These are phyloP conservation scores for Aureobasidium subglaciale DNA, from an alignment of 2,329 filamentous ascomycete species.

Conservation along the genomic window DNA sequence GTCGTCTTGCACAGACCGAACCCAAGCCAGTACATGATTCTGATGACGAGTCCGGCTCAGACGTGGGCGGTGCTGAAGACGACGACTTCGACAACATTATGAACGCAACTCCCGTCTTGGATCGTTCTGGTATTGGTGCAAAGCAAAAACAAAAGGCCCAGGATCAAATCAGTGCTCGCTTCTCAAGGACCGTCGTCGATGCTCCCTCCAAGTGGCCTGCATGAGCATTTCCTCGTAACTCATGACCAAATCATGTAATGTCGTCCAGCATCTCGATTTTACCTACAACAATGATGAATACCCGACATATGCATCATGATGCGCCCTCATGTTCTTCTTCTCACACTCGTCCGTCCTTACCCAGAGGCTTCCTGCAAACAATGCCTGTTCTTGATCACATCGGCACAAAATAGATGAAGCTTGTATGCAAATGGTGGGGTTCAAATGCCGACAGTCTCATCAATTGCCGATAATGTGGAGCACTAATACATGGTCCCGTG, in stretches of 20 bases:
- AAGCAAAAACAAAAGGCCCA: conserved; percentile 50
- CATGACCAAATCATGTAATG: neutral
- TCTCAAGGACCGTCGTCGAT: conserved; percentile 41
- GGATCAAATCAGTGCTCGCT: conserved; percentile 43
- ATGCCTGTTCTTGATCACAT: neutral
- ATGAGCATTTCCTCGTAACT: neutral
- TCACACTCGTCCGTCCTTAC: neutral
- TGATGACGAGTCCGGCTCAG: conserved; percentile 64
- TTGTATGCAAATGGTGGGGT: neutral
- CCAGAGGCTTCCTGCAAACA: neutral
- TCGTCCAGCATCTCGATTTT: neutral
- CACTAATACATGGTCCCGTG: neutral
- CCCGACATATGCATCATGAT: neutral
- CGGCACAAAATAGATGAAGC: neutral
- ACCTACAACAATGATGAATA: neutral
- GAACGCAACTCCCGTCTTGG: conserved; percentile 80
- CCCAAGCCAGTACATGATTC: conserved; percentile 45
- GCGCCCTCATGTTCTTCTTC: neutral
- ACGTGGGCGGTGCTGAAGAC: conserved; percentile 59
- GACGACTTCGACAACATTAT: conserved; percentile 91
- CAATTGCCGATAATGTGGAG: conserved; percentile 7
- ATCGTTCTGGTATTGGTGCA: conserved; percentile 66
- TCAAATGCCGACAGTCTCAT: neutral
- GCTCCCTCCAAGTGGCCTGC: conserved; percentile 40
- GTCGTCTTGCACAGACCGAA: conserved; percentile 54